Evolutionary conservation across 2,329 filamentous ascomycete genomes (phyloP).

Genomic region (Xylariaceae sp.): DNA sequence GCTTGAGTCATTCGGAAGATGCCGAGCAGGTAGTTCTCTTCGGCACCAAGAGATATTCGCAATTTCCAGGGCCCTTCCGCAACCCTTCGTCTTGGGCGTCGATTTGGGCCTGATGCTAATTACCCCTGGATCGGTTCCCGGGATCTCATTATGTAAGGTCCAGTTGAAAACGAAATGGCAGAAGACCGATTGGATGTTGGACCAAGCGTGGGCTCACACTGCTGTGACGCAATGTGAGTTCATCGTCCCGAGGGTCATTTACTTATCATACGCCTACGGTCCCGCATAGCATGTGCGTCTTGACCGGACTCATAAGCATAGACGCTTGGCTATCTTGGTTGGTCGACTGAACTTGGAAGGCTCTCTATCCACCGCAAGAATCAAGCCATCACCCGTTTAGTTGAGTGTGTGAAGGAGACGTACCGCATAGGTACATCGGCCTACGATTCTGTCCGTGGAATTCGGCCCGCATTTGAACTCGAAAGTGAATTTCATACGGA

Average conservation of each 20-base stretch:
- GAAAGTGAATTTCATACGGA: too few species aligned
- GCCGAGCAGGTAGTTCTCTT: neutral
- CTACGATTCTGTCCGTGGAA: neutral
- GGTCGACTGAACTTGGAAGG: constrained; percentile 2
- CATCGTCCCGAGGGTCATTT: neutral
- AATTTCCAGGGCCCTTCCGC: neutral
- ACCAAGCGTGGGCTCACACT: neutral
- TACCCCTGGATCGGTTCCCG: neutral
- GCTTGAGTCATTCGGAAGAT: neutral
- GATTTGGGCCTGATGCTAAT: neutral
- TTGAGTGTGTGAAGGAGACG: neutral
- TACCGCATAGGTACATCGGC: neutral
- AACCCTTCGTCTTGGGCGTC: neutral
- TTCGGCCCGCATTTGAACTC: too few species aligned
- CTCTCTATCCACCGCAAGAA: neutral
- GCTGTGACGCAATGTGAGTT: neutral
- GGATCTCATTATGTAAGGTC: neutral
- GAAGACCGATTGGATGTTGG: neutral
- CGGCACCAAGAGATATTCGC: neutral
- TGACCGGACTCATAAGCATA: neutral
- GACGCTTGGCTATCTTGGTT: neutral
- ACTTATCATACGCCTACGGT: neutral
- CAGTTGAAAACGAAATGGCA: neutral
- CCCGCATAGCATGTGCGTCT: neutral
- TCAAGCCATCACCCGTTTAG: constrained; percentile 2